Evolutionary conservation across 805 yeast species (phyloP), one percentile per base, ranked within the genome.

Genomic region (Lachancea fermentati): DNA sequence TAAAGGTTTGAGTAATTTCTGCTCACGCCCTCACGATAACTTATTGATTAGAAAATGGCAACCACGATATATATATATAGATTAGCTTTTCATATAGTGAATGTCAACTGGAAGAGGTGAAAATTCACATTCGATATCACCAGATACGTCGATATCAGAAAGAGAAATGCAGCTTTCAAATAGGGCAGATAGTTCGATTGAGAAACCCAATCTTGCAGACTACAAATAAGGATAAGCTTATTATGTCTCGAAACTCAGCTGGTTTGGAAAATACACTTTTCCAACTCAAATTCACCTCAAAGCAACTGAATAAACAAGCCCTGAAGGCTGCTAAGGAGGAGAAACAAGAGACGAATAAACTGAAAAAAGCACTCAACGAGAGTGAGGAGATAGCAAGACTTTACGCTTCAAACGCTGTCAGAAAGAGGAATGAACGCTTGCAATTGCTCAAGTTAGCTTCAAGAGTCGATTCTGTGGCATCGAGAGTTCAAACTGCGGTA

Each of bases 401-500:
- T 33, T 91, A 93, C 55, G 98, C 98, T 0, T 95, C 89, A 50
- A 93, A 89, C 63, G 96, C 97, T 29, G 87, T 94, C 32, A 75
- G 99, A 37, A 93, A 93, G 62, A 73, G 84, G 34, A 85, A 84
- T 53, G 99, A 93, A 62, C 69, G 91, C 47, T 69, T 91, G 39
- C 91, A 84, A 57, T 65, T 93, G 40, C 67, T 93, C 39, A 72
- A 91, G 49, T 68, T 93, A 43, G 83, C 96, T 0, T 85, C 96
- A 0, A 67, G 97, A 43, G 85, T 93, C 15, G 99, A 93, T 64
- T 91, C 97, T 0, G 98, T 93, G 17, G 95, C 97, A 0, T 82
- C 94, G 3, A 68, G 98, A 44, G 95, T 93, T 2, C 97, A 91
- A 54, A 93, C 99, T 0, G 98, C 98, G 0, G 97, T 93, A 5